Base-by-base conservation (phyloP, 2,329 filamentous ascomycete genomes). In the Paecilomyces fulvus region DNA sequence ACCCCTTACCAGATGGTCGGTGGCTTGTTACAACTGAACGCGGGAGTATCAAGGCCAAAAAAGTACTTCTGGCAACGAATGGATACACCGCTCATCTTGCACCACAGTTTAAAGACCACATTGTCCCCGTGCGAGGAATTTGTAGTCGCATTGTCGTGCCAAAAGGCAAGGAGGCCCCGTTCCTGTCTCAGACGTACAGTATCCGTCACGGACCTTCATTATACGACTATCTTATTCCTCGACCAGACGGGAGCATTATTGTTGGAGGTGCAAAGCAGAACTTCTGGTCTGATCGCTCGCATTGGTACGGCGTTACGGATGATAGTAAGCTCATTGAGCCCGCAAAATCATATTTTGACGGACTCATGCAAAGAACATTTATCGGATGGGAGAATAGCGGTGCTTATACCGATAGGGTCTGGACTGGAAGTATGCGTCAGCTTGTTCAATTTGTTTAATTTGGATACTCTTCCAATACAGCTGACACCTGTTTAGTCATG, bases 21-120 rank as follows among this genome's bases (percentile, higher is more conserved):
- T 92, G 88, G 83, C 77, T 78, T 0, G 74, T 90, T 0, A 76
- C 84, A 51, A 95, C 90, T 0, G 70, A 78, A 0, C 83, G 90
- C 21, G 91, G 90, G n/a, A 75, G 72, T 48, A 79, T 95, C 55
- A 68, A 69, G 0, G 79, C 90, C 1, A 73, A 76, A 11, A 79
- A 81, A 31, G 82, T 95, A 21, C 79, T 96, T n/a, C 79, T 95
- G 12, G 87, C 89, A 3, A 92, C 88, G 0, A 96, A 96, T 67
- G 92, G 79, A 3, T 95, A 95, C 70, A 92, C 90, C 0, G 89
- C 89, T 1, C 80, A 85, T 59, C 78, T 96, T 3, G 74, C 92
- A 1, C 89, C 89, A 0, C 67, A 75, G 31, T 86, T 92, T 63
- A 77, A 81, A 8, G 83, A 85, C 60, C 78, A 91, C 8, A 87